phyloP scores from a whole-genome alignment of 441 rosid genomes.

The Arabidopsis hybrid region DNA sequence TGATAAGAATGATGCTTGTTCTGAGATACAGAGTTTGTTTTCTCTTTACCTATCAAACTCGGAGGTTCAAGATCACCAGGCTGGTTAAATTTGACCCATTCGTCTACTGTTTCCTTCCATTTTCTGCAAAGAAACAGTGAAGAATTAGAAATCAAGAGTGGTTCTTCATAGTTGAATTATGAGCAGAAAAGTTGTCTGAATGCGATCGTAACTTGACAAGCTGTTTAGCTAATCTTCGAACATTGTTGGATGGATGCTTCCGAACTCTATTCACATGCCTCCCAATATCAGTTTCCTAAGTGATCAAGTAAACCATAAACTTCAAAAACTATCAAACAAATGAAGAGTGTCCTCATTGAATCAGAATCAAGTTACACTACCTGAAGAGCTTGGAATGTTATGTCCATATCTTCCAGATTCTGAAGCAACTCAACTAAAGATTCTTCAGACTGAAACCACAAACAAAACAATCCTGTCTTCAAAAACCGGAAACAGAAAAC shows the following conservation, averaged over 20 bases:
- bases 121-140: slow-evolving; percentile 58
- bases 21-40: slow-evolving; percentile 7
- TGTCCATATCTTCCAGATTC: slow-evolving; percentile 90
- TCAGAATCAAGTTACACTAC: slow-evolving; percentile 42
- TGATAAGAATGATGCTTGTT: slow-evolving; percentile 29
- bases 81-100: slow-evolving; percentile 89
- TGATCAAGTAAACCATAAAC: slow-evolving; percentile 16
- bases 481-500: slow-evolving; percentile 2
- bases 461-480: slow-evolving; percentile 27
- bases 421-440: slow-evolving; percentile 87
- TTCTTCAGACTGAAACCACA: slow-evolving; percentile 74
- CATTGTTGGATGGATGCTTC: slow-evolving; percentile 78
- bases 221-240: slow-evolving; percentile 79
- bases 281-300: slow-evolving; percentile 77
- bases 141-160: slow-evolving; percentile 3
- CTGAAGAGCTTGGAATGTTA: slow-evolving; percentile 90
- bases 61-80: slow-evolving; percentile 77
- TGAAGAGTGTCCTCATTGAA: neutral
- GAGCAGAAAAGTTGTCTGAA: neutral
- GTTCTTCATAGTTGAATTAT: neutral
- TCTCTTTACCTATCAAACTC: slow-evolving; percentile 67
- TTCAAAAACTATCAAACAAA: slow-evolving; percentile 11
- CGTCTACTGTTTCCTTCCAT: slow-evolving; percentile 97
- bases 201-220: slow-evolving; percentile 73
- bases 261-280: slow-evolving; percentile 81